Percentiles rank a stretch among this genome's conserved stretches.
Conservation (phyloP, 768 basidiomycete genomes). For the Tremella yokohamensis region DNA sequence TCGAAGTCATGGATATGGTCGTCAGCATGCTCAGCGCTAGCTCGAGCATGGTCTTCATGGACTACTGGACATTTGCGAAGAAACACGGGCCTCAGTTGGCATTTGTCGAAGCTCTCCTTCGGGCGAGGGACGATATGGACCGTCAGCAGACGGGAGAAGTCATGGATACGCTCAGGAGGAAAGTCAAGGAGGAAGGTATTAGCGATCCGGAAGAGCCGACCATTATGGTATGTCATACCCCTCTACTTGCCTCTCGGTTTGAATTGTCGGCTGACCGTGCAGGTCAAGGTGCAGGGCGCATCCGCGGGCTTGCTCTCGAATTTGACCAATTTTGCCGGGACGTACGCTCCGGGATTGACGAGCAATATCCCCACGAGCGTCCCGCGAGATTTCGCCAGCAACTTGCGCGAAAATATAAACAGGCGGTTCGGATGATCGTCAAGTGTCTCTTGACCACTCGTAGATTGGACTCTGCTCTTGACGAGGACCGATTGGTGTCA, state of each 20-base stretch:
- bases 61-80: slow-evolving; percentile 88
- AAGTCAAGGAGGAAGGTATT: slow-evolving; percentile 75
- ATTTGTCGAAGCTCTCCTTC: slow-evolving; percentile 87
- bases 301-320: slow-evolving; percentile 34
- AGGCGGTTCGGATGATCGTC: background rate
- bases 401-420: slow-evolving; percentile 2
- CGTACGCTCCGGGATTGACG: slow-evolving; percentile 19
- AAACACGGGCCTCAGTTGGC: slow-evolving; percentile 86
- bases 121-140: slow-evolving; percentile 83
- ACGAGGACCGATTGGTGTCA: too few relatives aligned
- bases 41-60: slow-evolving; percentile 83
- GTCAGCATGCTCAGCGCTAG: slow-evolving; percentile 77
- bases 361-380: slow-evolving; percentile 19
- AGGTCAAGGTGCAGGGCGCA: slow-evolving; percentile 35
- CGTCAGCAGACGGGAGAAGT: slow-evolving; percentile 81
- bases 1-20: slow-evolving; percentile 82
- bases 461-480: too few relatives aligned
- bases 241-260: background rate
- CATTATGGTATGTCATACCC: slow-evolving; percentile 44
- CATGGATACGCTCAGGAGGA: slow-evolving; percentile 88
- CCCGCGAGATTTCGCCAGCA: slow-evolving; percentile 1
- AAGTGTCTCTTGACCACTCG: too few relatives aligned
- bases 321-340: slow-evolving; percentile 30
- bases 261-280: background rate
- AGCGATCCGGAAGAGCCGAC: slow-evolving; percentile 48